Evolutionary conservation across 78 protist genomes (phyloP), one percentile per base, ranked within the genome.

Genomic region (Dictyostelium intermedium): DNA sequence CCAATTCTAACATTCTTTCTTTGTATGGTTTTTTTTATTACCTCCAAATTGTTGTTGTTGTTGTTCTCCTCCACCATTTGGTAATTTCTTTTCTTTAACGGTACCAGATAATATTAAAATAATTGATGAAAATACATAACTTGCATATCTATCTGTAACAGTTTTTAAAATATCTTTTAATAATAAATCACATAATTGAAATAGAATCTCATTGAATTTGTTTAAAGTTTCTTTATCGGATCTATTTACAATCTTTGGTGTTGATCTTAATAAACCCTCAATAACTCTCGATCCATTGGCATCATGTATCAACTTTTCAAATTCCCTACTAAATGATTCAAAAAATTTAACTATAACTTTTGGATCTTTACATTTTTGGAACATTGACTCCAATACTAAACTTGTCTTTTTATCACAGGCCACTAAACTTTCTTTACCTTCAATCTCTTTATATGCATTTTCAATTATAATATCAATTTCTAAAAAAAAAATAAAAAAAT

Each of bases 261-360:
- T 73, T 34, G n/a, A 70, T 20, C 83, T 45, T 20, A 77, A 18
- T n/a, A 86, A 6, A 60, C 77, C 30, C 27, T 86, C 92, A 16
- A 86, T 11, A 5, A 86, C 85, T 86, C 92, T 86, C 23, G 85
- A 77, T 35, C 92, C 92, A 86, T 74, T 53, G 32, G 74, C 30
- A 37, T 77, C 43, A 8, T 10, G 32, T 10, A 50, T 66, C 8
- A 86, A 32, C 6, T 30, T 35, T 30, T 37, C 25, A 53, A 77
- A 53, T 9, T 77, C 82, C n/a, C 37, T 30, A 37, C 56, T 45
- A 13, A 77, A 27, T 74, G 82, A 70, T 41, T 27, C 43, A 34
- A 74, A 41, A 37, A 45, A 70, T 34, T 82, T 43, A 27, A 56
- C 86, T 20, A 82, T 30, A 30, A 35, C 16, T 2, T 20, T 45